phyloP scores from a whole-genome alignment of 805 yeast species.

The Candida sakaeoensis region DNA sequence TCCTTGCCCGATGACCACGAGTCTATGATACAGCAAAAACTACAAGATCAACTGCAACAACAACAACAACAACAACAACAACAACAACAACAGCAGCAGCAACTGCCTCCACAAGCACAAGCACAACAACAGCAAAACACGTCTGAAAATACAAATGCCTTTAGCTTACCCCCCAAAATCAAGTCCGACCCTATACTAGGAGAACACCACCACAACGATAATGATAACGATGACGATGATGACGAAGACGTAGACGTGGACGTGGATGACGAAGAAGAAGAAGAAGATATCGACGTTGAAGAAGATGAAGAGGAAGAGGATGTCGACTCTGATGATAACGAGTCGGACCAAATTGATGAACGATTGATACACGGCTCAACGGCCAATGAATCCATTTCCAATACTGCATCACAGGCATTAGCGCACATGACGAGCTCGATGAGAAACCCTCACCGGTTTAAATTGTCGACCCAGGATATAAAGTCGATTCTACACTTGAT shows the following conservation, averaged over 20 bases:
- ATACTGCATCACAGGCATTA: constrained; percentile 9
- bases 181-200: no score
- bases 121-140: not conserved
- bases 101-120: not conserved
- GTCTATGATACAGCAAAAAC: not conserved
- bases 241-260: no score
- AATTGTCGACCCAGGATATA: constrained; percentile 25
- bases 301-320: not conserved
- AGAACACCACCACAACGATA: no score
- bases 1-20: not conserved
- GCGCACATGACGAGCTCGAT: constrained; percentile 7
- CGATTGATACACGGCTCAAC: not conserved
- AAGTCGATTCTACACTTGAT: constrained; percentile 28
- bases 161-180: not conserved
- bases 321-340: constrained; percentile 3
- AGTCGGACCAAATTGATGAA: constrained; percentile 3
- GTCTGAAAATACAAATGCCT: not conserved
- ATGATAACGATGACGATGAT: no score
- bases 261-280: not conserved
- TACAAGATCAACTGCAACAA: no score
- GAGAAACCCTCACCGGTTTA: constrained; percentile 18
- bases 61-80: no score
- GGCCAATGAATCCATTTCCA: constrained; percentile 1
- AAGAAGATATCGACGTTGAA: not conserved
- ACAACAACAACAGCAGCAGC: no score